Evolutionary conservation across 2,329 filamentous ascomycete genomes (phyloP).

Genomic region (Epichloe hybrida): DNA sequence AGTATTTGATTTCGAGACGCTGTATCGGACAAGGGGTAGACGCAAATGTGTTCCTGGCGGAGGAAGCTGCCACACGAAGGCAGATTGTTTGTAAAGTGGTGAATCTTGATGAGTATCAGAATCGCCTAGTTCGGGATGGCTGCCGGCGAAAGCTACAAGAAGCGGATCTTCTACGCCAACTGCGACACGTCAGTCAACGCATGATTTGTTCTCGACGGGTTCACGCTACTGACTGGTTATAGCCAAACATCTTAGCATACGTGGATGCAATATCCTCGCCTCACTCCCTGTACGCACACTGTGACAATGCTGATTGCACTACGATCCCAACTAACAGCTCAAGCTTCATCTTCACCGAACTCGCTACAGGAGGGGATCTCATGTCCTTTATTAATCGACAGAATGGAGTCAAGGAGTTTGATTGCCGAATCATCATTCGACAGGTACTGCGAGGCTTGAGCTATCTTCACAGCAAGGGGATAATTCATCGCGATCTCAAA

Average conservation of each 20-base stretch:
- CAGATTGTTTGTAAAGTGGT: slow-evolving; percentile 61
- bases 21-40: slow-evolving; percentile 25
- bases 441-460: slow-evolving; percentile 32
- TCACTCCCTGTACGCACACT: slow-evolving; percentile 29
- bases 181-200: slow-evolving; percentile 35
- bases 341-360: slow-evolving; percentile 43
- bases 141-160: slow-evolving; percentile 31
- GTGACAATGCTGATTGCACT: not conserved
- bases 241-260: slow-evolving; percentile 43
- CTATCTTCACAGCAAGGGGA: slow-evolving; percentile 35
- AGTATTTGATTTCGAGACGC: slow-evolving; percentile 20
- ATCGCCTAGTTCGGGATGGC: slow-evolving; percentile 13
- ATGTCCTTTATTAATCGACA: slow-evolving; percentile 32
- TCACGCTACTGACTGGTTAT: slow-evolving; percentile 6
- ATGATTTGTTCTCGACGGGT: not conserved
- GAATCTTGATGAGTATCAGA: slow-evolving; percentile 26
- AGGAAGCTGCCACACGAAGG: slow-evolving; percentile 34
- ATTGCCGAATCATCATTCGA: slow-evolving; percentile 30
- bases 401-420: slow-evolving; percentile 20
- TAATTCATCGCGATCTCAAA: slow-evolving; percentile 41
- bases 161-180: slow-evolving; percentile 36
- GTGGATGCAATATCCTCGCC: slow-evolving; percentile 35
- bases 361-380: slow-evolving; percentile 41
- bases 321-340: not conserved
- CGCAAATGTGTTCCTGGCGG: slow-evolving; percentile 23